Evolutionary conservation across 1,139 yeast genomes (phyloP), one percentile per base, ranked within the genome.

Genomic region (Protomyces gravidus): DNA sequence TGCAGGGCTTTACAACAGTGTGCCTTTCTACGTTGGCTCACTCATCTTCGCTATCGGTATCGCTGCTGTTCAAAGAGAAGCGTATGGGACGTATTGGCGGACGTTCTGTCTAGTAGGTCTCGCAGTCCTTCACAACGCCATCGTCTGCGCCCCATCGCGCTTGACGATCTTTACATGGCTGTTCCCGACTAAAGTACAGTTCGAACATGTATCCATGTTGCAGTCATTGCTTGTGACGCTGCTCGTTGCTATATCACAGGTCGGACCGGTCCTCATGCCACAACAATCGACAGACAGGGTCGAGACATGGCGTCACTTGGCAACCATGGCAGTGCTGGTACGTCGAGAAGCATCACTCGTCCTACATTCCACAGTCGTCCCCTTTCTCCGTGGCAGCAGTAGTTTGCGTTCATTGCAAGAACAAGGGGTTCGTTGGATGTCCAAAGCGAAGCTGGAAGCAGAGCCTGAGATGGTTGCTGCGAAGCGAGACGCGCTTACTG

Each of bases 31-130:
- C 48, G 59, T 62, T 5, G 61, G 63, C 23, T 57, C 67, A 13
- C 45, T 65, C 15, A 56, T 62, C n/a, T 61, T 66, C 13, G 50
- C 68, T 26, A 49, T 60, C 7, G 52, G 64, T 26, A 61, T 68
- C 32, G 64, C 65, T 23, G 26, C 66, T 11, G 53, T 70, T 45
- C 66, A 66, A 3, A 40, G 63, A 40, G 66, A 65, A 15, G 64
- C 63, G 21, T 59, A 62, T 1, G 71, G 68, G 6, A 64, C 65
- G 23, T 64, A 63, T 45, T 53, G 72, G 72, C 62, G 71, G 27
- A 65, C 63, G 49, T 65, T 55, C 32, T 61, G 65, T 7, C 58
- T 68, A 23, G 48, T 62, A 3, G 57, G 60, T 2, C 66, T 67
- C 26, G 59, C 65, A 13, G 30, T 64, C 23, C 45, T 64, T 19